Percentiles rank a stretch among this genome's conserved stretches.
These are phyloP conservation scores for Xerocomus spinulosus DNA, from an alignment of 768 basidiomycete species.

Conservation along the genomic window DNA sequence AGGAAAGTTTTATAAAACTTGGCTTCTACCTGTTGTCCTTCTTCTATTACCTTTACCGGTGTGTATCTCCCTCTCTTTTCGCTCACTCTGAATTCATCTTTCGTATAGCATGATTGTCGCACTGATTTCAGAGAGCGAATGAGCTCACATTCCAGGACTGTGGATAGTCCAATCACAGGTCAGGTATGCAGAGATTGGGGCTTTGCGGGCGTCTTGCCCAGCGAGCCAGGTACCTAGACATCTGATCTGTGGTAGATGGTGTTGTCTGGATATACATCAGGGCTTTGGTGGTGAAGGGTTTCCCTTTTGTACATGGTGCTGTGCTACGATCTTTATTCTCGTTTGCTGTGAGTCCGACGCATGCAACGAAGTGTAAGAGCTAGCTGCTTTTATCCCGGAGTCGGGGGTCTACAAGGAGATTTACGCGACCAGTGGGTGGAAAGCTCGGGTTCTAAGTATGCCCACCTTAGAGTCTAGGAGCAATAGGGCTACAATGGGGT, in stretches of 20 bases:
- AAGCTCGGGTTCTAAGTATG: too few relatives aligned
- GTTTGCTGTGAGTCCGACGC: too few relatives aligned
- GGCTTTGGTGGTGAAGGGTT: slow-evolving; percentile 3
- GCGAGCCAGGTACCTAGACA: slow-evolving; percentile 15
- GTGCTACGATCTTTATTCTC: slow-evolving; percentile 18
- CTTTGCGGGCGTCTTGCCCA: slow-evolving; percentile 7
- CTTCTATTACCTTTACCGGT: slow-evolving; percentile 92
- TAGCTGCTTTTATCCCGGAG: too few relatives aligned
- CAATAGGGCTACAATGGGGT: too few relatives aligned
- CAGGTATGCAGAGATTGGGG: neutral
- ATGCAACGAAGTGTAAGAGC: neutral
- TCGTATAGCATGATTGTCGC: slow-evolving; percentile 75
- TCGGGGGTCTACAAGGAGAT: too few relatives aligned
- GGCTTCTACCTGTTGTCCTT: slow-evolving; percentile 90
- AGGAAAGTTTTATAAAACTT: slow-evolving; percentile 92
- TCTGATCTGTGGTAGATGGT: slow-evolving; percentile 13
- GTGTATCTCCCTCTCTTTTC: slow-evolving; percentile 27
- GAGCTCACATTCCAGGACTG: slow-evolving; percentile 4
- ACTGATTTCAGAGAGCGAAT: slow-evolving; percentile 77
- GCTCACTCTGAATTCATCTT: neutral
- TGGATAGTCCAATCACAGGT: neutral
- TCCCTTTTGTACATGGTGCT: slow-evolving; percentile 18
- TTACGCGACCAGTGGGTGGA: too few relatives aligned
- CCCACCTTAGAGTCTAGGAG: too few relatives aligned
- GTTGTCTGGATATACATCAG: slow-evolving; percentile 11